Evolutionary conservation across 495 filamentous ascomycete species (phyloP), one percentile per base, ranked within the genome.

Genomic region (Hyaloscypha finlandica): DNA sequence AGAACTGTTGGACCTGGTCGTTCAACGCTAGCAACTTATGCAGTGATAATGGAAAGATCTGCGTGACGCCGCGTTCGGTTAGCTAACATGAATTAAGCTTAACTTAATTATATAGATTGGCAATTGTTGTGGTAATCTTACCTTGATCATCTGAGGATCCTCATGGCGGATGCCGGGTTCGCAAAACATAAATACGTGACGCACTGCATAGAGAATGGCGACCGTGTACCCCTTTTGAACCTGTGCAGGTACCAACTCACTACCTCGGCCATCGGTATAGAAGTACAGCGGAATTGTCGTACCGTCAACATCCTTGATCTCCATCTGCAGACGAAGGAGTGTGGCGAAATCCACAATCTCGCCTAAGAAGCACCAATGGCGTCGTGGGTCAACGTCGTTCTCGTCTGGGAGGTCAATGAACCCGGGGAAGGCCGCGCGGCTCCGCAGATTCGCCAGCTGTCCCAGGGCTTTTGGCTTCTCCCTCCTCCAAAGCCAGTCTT

Each of bases 301-400:
- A 29, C 64, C 74, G 31, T 70, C 67, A 30, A 71, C 62, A 64
- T 78, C 74, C 61, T 69, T 71, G 37, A 76, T 52, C 4, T 59
- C 64, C 63, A 77, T 68, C 59, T 69, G 56, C 55, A 77, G 69
- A 62, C 68, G 75, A 57, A 70, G 1, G n/a, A 78, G 33, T 35
- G 55, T 59, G 32, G 19, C 42, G 51, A 71, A 66, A 54, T 74
- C 69, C 12, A 69, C 35, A 73, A 78, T 77, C 67, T 78, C 76
- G 19, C 52, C 76, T 35, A 78, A 58, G 63, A 78, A 78, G 59
- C 62, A 76, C 76, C 76, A 78, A 69, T 77, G 74, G 1, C 69
- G 67, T 25, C 63, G 37, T 31, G 42, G 56, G 55, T 61, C 32
- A 61, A 61, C 33, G 54, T 61, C 55, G 51, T 67, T 70, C 59